Conservation (phyloP, 1,284 basidiomycete genomes). For the Inonotus obliquus region DNA sequence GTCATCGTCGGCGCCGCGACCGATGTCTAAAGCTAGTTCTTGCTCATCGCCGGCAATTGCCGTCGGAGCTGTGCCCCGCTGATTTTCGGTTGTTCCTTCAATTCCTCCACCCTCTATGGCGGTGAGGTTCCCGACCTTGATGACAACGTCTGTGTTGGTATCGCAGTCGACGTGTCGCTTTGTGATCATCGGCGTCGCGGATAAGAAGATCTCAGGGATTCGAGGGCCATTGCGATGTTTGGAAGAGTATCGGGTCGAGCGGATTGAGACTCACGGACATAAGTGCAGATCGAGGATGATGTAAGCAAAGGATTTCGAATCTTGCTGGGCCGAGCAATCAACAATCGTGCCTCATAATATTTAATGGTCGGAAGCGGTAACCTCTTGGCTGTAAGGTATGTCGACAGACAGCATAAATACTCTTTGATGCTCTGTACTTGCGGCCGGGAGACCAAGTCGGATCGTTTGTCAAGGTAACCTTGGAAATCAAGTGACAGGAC, state of each 20-base stretch:
- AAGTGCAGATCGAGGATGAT: neutral
- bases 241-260: neutral
- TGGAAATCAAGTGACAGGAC: neutral
- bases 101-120: neutral
- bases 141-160: neutral
- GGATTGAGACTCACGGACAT: neutral
- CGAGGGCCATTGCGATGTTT: neutral
- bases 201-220: neutral
- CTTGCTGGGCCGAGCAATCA: neutral
- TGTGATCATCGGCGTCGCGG: neutral
- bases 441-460: neutral
- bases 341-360: no score
- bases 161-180: neutral
- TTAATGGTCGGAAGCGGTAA: no score
- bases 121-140: neutral
- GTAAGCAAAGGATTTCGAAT: neutral
- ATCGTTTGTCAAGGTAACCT: neutral
- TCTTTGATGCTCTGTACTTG: no score
- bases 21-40: neutral
- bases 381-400: no score
- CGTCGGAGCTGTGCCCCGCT: neutral
- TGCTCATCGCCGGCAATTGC: constrained; percentile 3
- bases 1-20: neutral
- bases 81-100: neutral
- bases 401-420: no score